Base-by-base conservation (phyloP, 1,139 yeast genomes). In the Kodamaea suecica region DNA sequence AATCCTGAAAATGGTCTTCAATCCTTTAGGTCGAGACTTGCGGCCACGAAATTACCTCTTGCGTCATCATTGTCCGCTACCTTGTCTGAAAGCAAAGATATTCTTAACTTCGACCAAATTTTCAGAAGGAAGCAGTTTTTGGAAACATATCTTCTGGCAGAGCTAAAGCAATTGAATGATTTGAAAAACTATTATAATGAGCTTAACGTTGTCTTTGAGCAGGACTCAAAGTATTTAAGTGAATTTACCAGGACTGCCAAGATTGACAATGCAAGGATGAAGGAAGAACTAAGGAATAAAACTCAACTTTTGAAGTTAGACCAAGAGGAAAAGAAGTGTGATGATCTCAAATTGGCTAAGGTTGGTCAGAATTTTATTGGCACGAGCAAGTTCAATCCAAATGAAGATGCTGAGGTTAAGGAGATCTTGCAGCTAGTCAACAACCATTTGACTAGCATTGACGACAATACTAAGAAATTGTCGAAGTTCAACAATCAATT, bases 111-210 rank as follows among this genome's bases (percentile, higher is more conserved):
- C 29, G 73, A 69, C 41, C 55, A 48, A 16, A 50, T 66, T 14
- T 40, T 43, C 6, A 49, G 63, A 26, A 48, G 63, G 9, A 65
- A 61, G 38, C 52, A 53, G 13, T 53, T 55, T 29, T 45, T 66
- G 32, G 73, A 68, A 41, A 63, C 71, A 1, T 62, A 62, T 42
- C 48, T 68, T 11, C 65, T 57, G 63, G 74, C 74, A 1, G 74
- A 68, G 39, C 35, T 60, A 24, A 61, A 62, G 36, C 74, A 69
- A 40, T 47, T 68, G 30, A 47, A 52, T 16, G 68, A 63, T n/a
- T 47, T 69, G 23, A 58, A 64, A 35, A 41, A 44, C 8, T 53
- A 61, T 41, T 50, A 54, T 33, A 48, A 50, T 11, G 55, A 55
- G 23, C 41, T 59, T 12, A 43, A 59, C 15, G 38, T 45, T 23